Conservation (phyloP, 768 basidiomycete genomes). For the Lactarius psammicola region DNA sequence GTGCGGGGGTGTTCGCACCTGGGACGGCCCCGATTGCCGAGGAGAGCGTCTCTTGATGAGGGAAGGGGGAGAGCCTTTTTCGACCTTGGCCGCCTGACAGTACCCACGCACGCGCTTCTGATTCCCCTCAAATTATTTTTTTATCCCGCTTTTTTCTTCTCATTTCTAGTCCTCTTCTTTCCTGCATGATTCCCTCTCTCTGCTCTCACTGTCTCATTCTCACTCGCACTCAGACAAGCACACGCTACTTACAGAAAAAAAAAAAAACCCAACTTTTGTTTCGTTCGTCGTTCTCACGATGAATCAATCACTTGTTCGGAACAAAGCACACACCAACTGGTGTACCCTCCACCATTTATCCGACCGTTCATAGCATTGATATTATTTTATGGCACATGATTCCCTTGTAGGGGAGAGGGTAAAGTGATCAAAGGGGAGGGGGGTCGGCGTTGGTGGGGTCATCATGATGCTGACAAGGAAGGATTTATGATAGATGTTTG, state of each 20-base stretch:
- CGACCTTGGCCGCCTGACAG: background rate
- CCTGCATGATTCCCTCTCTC: background rate
- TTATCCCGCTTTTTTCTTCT: background rate
- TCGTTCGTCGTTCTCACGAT: background rate
- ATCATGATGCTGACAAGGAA: conserved; percentile 7
- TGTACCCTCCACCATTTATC: background rate
- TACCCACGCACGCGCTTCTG: background rate
- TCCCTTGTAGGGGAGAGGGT: background rate
- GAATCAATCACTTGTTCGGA: background rate
- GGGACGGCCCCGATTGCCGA: conserved; percentile 31
- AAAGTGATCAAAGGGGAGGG: background rate
- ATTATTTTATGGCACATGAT: background rate
- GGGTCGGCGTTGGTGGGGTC: background rate
- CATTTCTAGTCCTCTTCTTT: background rate
- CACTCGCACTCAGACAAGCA: background rate
- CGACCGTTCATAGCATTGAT: background rate
- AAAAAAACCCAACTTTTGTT: background rate
- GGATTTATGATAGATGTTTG: background rate
- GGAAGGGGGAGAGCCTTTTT: background rate
- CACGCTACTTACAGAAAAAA: background rate
- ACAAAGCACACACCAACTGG: background rate
- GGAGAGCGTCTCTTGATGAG: conserved; percentile 25
- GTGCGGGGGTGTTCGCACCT: conserved; percentile 28
- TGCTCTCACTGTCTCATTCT: background rate
- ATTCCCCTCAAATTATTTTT: background rate